phyloP scores from a whole-genome alignment of 257 asterid species.

The Coffea canephora region DNA sequence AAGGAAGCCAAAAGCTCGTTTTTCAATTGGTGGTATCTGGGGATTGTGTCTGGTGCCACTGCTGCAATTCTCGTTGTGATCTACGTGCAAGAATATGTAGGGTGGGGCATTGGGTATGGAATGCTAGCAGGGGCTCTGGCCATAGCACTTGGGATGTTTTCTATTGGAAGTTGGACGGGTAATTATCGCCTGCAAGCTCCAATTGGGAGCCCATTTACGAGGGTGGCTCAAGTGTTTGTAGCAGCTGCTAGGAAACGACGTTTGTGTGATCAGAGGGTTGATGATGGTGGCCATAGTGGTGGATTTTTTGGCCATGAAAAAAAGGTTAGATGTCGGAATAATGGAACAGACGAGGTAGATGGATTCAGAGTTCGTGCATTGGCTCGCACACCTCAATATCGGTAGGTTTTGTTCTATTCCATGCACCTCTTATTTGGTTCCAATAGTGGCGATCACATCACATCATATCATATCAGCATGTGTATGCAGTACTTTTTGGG shows the following conservation, averaged over 20 bases:
- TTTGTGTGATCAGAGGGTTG: not conserved
- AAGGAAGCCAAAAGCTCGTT: constrained; percentile 55
- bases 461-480: not conserved
- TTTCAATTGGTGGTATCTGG: constrained; percentile 88
- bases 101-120: constrained; percentile 58
- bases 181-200: constrained; percentile 45
- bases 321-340: too few species aligned
- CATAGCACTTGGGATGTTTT: constrained; percentile 41
- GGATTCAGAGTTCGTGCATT: constrained; percentile 19
- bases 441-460: not conserved
- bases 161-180: constrained; percentile 35
- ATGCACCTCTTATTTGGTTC: not conserved
- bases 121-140: constrained; percentile 53
- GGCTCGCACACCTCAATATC: constrained; percentile 41
- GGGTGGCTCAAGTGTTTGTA: constrained; percentile 64
- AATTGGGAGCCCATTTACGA: constrained; percentile 69
- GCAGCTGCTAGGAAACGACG: constrained; percentile 52
- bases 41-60: constrained; percentile 59
- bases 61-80: constrained; percentile 54
- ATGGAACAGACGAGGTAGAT: not conserved
- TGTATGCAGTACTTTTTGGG: too few species aligned
- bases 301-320: not conserved
- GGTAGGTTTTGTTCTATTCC: constrained; percentile 23
- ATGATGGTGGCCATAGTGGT: not conserved
- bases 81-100: constrained; percentile 58